A percentile compares a stretch with the other conserved stretches of the same genome.
phyloP scores from a whole-genome alignment of 108 stramenopile species.

The Cylindrotheca fusiformis region DNA sequence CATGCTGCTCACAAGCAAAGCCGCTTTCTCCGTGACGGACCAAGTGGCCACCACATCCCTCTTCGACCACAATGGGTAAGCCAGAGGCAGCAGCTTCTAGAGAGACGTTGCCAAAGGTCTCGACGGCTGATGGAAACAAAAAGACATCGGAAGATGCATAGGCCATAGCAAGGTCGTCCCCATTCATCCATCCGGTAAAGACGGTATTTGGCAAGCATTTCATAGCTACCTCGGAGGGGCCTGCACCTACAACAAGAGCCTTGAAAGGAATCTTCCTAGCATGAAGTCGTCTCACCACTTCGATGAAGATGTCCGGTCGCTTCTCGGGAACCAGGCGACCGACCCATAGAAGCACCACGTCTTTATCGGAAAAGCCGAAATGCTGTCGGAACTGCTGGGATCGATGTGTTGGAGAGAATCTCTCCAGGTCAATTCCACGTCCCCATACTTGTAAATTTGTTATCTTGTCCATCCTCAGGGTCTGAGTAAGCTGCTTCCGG shows the following conservation, averaged over 20 bases:
- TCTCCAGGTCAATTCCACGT: conserved; percentile 65
- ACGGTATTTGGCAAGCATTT: conserved; percentile 43
- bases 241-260: conserved; percentile 66
- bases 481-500: conserved; percentile 29
- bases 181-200: conserved; percentile 64
- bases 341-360: conserved; percentile 59
- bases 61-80: conserved; percentile 73
- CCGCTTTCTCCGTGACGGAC: conserved; percentile 53
- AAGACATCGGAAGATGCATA: conserved; percentile 82
- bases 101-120: conserved; percentile 86
- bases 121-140: conserved; percentile 75
- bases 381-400: conserved; percentile 36
- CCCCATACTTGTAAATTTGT: conserved; percentile 70
- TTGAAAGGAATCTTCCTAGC: conserved; percentile 31
- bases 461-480: conserved; percentile 38
- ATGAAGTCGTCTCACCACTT: conserved; percentile 39
- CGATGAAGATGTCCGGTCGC: conserved; percentile 53
- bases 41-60: conserved; percentile 66
- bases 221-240: conserved; percentile 43
- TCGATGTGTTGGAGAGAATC: conserved; percentile 57
- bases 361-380: conserved; percentile 52
- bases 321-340: conserved; percentile 80
- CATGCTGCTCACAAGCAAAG: conserved; percentile 41
- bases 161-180: conserved; percentile 52
- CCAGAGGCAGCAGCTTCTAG: conserved; percentile 85